Conservation (phyloP, 192 early-diverging fungal genomes). For the Mortierella hygrophila region DNA sequence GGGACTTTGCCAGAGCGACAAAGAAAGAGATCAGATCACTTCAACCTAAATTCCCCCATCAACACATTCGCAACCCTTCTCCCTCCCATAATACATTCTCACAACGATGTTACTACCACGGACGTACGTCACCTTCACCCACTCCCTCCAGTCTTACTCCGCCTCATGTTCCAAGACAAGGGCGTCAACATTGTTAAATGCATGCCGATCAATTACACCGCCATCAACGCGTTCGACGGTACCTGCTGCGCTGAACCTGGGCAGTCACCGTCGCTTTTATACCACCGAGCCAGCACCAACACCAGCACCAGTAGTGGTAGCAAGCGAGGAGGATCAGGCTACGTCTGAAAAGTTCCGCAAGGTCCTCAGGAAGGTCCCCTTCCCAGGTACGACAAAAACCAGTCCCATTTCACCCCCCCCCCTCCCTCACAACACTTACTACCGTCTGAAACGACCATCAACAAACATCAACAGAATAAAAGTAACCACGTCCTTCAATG, state of each 20-base stretch:
- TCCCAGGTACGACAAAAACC: conserved; percentile 56
- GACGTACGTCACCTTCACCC: not conserved
- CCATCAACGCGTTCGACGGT: not conserved
- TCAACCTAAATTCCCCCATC: not conserved
- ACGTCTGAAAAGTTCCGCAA: conserved; percentile 59
- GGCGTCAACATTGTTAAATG: not conserved
- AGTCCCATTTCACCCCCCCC: not conserved
- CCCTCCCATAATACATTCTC: not conserved
- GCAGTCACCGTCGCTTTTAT: conserved; percentile 7
- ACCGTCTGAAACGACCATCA: conserved; percentile 11
- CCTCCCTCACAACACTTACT: not conserved
- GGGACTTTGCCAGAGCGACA: not conserved
- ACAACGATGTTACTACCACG: not conserved
- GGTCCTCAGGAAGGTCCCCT: conserved; percentile 73
- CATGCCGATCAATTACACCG: not conserved
- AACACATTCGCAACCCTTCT: not conserved
- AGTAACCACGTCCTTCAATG: not conserved
- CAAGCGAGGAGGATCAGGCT: not conserved
- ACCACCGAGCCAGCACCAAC: not conserved
- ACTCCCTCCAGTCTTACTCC: not conserved
- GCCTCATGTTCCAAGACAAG: not conserved
- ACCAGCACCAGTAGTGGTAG: not conserved
- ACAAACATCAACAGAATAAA: not conserved
- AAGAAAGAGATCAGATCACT: not conserved
- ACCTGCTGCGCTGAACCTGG: not conserved